phyloP scores from a whole-genome alignment of 2,329 filamentous ascomycete genomes.

The Ophiostoma australiae region DNA sequence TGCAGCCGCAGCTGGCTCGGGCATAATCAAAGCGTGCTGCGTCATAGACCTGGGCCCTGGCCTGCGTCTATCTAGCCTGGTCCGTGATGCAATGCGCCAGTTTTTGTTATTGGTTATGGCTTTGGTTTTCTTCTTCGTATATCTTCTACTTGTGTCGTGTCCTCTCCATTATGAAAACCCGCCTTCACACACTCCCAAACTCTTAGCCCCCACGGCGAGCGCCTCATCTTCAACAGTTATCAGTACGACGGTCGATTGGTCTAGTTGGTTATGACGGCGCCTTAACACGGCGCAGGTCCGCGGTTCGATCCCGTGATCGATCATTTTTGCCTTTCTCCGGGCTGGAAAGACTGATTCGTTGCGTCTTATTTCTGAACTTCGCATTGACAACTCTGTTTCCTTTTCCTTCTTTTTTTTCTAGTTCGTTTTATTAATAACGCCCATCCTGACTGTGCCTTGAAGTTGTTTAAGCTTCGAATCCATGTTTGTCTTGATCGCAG shows the following conservation, averaged over 20 bases:
- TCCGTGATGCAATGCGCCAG: background rate
- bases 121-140: background rate
- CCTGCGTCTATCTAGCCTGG: background rate
- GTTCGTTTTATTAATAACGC: too few relatives aligned
- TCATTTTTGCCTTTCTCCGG: background rate
- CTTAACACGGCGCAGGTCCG: slow-evolving; percentile 8
- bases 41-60: background rate
- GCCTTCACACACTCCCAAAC: background rate
- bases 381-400: background rate
- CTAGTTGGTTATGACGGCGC: slow-evolving; percentile 10
- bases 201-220: background rate
- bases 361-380: too few relatives aligned
- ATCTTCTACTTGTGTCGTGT: background rate
- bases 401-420: background rate
- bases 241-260: slow-evolving; percentile 10
- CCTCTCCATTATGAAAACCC: background rate
- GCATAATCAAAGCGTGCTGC: background rate
- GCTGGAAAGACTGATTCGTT: background rate
- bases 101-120: too few relatives aligned
- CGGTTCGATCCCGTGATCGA: slow-evolving; percentile 14
- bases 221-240: background rate
- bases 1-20: background rate
- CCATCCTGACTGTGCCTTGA: too few relatives aligned
- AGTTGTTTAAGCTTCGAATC: too few relatives aligned
- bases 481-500: too few relatives aligned